A percentile compares a stretch with the other conserved stretches of the same genome.
Evolutionary conservation across 768 basidiomycete species (phyloP).

Genomic region (Tephrocybe sp.): DNA sequence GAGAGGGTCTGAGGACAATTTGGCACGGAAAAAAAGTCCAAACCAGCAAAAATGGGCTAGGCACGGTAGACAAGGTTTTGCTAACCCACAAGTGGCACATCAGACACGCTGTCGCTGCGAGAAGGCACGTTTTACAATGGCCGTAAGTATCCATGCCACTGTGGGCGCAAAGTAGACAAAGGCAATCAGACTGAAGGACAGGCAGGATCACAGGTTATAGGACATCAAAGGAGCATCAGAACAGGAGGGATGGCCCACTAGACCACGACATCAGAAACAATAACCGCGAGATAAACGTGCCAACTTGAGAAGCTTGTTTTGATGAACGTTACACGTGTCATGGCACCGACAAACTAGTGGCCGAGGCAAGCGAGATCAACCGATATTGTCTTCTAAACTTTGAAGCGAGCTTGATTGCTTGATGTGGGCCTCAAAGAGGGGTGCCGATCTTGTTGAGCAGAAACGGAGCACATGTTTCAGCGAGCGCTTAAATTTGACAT

Average conservation of each 20-base stretch:
- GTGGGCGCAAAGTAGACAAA: background rate
- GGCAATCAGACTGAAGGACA: background rate
- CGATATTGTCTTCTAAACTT: background rate
- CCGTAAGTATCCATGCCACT: background rate
- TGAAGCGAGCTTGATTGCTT: background rate
- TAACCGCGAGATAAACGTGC: constrained; percentile 4
- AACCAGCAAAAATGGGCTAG: background rate
- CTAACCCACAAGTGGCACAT: background rate
- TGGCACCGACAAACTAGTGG: background rate
- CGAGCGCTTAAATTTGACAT: constrained; percentile 1
- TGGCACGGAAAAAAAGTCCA: background rate
- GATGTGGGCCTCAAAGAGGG: background rate
- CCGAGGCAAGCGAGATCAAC: background rate
- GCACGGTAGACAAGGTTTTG: background rate
- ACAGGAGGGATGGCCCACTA: constrained; percentile 1
- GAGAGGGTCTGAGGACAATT: no score
- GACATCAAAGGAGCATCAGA: constrained; percentile 7
- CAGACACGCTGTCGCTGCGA: background rate
- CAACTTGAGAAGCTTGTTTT: background rate
- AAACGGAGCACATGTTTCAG: constrained; percentile 9
- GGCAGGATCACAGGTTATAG: background rate
- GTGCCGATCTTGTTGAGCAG: background rate
- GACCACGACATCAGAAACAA: background rate
- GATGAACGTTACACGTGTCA: constrained; percentile 16
- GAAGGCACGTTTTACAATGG: constrained; percentile 11